Evolutionary conservation across 2,329 filamentous ascomycete species (phyloP).

Genomic region (Colletotrichum tropicale): DNA sequence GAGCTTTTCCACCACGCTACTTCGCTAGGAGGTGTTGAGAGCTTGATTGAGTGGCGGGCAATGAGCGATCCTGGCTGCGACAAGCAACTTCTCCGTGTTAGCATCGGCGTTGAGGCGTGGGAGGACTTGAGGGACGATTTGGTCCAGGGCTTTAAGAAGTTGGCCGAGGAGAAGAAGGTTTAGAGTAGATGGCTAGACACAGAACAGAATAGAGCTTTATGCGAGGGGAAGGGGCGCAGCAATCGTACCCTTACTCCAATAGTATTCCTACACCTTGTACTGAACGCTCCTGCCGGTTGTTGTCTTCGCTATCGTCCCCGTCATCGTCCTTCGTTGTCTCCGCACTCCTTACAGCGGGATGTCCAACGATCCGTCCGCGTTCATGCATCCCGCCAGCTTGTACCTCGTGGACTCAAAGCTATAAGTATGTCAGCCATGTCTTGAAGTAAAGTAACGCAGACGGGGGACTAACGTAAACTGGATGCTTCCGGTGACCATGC

Average conservation of each 20-base stretch:
- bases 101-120: constrained; percentile 84
- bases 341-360: constrained; percentile 28
- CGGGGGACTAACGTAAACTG: constrained; percentile 33
- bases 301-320: neutral
- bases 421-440: neutral
- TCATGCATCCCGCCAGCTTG: constrained; percentile 30
- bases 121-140: constrained; percentile 85
- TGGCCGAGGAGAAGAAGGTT: constrained; percentile 41
- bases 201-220: neutral
- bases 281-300: neutral
- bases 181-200: neutral
- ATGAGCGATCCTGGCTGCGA: constrained; percentile 84
- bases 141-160: constrained; percentile 64
- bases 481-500: constrained; percentile 34
- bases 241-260: neutral
- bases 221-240: neutral
- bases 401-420: constrained; percentile 38
- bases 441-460: neutral
- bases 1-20: constrained; percentile 92
- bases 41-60: constrained; percentile 92
- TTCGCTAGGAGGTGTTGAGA: constrained; percentile 91
- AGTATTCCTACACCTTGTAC: neutral
- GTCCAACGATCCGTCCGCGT: constrained; percentile 35
- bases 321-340: neutral
- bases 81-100: constrained; percentile 75